These are phyloP conservation scores for Reticulascus tulasneorum DNA, from an alignment of 2,329 filamentous ascomycete genomes.

Conservation along the genomic window DNA sequence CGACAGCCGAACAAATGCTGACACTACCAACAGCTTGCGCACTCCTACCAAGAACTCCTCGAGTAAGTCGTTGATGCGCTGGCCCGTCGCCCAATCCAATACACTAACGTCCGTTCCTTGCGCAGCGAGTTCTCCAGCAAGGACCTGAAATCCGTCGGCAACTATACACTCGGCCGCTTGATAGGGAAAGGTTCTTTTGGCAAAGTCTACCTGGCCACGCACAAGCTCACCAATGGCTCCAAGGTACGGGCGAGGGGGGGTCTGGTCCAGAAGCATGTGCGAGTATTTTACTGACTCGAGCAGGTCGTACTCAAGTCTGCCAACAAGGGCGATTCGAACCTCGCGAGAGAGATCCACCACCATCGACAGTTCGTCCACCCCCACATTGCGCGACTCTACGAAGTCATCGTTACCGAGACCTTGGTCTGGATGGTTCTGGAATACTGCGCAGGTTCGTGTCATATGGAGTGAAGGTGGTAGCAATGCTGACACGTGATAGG, in stretches of 20 bases:
- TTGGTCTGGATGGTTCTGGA: constrained; percentile 96
- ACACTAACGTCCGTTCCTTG: not conserved
- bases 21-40: constrained; percentile 67
- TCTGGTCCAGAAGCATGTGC: not conserved
- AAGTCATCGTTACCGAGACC: constrained; percentile 94
- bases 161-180: constrained; percentile 85
- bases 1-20: not conserved
- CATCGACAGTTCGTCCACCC: constrained; percentile 97
- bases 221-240: constrained; percentile 97
- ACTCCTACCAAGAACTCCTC: constrained; percentile 93
- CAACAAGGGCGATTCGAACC: constrained; percentile 91
- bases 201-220: constrained; percentile 92
- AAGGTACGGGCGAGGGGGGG: constrained; percentile 58
- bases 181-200: constrained; percentile 98
- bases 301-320: constrained; percentile 98
- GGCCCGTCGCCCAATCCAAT: not conserved
- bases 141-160: constrained; percentile 88
- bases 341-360: constrained; percentile 96
- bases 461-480: constrained; percentile 7
- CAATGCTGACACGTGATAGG: constrained; percentile 48
- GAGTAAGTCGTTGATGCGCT: constrained; percentile 60
- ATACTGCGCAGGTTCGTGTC: constrained; percentile 74
- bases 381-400: constrained; percentile 93
- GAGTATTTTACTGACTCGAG: too few species aligned
- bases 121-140: constrained; percentile 89